Conservation (phyloP, 495 filamentous ascomycete species). For the Amphirosellinia nigrospora region DNA sequence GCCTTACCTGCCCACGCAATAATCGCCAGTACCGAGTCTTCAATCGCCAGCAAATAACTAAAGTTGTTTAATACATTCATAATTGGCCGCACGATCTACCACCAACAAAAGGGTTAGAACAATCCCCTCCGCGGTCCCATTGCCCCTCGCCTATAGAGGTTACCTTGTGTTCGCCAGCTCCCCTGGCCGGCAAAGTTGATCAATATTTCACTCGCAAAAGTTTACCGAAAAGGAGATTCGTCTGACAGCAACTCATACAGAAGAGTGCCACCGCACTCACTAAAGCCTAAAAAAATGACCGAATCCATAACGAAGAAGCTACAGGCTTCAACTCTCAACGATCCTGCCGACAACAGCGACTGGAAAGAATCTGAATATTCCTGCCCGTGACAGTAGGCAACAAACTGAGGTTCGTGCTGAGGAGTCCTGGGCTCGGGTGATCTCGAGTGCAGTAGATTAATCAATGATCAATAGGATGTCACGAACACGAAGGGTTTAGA, state of each 20-base stretch:
- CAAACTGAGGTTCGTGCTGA: slow-evolving; percentile 82
- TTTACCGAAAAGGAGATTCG: neutral
- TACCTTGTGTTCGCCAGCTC: neutral
- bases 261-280: neutral
- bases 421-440: slow-evolving; percentile 16
- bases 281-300: slow-evolving; percentile 47
- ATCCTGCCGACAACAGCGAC: slow-evolving; percentile 63
- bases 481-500: slow-evolving; percentile 96
- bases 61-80: neutral
- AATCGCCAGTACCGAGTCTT: neutral
- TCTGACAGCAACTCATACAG: neutral
- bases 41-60: neutral
- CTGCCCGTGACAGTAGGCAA: slow-evolving; percentile 81
- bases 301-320: slow-evolving; percentile 70
- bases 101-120: neutral
- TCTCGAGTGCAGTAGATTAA: slow-evolving; percentile 27
- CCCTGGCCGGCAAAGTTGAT: neutral
- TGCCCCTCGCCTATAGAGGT: neutral
- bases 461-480: slow-evolving; percentile 72
- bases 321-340: slow-evolving; percentile 71
- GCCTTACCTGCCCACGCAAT: neutral
- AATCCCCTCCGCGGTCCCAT: neutral
- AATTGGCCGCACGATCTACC: neutral
- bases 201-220: neutral
- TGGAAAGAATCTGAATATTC: slow-evolving; percentile 83